These are phyloP conservation scores for Botrytis pseudocinerea DNA, from an alignment of 2,329 filamentous ascomycete genomes.

Conservation along the genomic window DNA sequence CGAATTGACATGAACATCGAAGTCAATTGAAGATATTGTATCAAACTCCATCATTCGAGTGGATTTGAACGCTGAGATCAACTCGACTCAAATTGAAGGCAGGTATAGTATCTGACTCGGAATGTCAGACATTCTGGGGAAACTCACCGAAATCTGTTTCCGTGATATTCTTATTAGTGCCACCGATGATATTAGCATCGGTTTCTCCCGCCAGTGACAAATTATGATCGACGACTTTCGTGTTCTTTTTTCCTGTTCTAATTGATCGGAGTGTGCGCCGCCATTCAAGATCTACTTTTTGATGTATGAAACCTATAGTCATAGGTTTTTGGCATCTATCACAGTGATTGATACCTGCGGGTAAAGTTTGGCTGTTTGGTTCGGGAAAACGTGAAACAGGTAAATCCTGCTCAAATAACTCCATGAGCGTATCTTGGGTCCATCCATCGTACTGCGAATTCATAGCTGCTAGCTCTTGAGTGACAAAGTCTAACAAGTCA, in stretches of 20 bases:
- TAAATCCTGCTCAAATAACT: neutral
- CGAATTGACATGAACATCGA: too few species aligned
- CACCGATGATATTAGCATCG: neutral
- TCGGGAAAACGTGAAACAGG: neutral
- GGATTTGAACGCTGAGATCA: neutral
- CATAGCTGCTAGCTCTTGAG: neutral
- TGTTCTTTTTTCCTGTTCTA: neutral
- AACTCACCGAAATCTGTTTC: neutral
- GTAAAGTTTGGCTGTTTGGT: too few species aligned
- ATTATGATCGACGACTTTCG: neutral
- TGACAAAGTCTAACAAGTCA: neutral
- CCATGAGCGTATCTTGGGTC: neutral
- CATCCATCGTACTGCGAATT: neutral
- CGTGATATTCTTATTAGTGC: neutral
- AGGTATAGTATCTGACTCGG: neutral
- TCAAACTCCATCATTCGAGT: too few species aligned
- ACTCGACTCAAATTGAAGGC: neutral
- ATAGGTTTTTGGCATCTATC: neutral
- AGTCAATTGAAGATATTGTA: too few species aligned
- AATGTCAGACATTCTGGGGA: neutral
- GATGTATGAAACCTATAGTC: neutral
- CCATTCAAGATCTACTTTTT: conserved; percentile 10
- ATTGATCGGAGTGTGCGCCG: neutral
- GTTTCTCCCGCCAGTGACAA: too few species aligned
- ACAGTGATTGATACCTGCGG: neutral